Evolutionary conservation across 495 filamentous ascomycete species (phyloP).

Genomic region (Hypomontagnella monticulosa): DNA sequence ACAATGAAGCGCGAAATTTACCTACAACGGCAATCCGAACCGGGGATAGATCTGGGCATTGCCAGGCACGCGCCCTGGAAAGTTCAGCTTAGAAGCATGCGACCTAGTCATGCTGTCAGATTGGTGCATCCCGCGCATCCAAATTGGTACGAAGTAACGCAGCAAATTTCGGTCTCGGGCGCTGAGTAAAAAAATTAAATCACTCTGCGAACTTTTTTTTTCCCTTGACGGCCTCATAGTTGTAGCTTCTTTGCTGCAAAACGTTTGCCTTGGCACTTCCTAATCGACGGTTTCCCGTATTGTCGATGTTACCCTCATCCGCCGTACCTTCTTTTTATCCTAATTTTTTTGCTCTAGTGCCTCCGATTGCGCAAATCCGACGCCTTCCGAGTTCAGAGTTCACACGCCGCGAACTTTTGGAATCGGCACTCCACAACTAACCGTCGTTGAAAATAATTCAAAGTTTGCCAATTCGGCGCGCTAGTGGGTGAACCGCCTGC

Average conservation of each 20-base stretch:
- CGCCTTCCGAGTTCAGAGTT: constrained; percentile 22
- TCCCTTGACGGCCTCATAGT: constrained; percentile 2
- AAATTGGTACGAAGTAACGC: constrained; percentile 5
- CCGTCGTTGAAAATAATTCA: constrained; percentile 32
- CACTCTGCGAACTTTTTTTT: constrained; percentile 34
- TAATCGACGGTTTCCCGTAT: constrained; percentile 9
- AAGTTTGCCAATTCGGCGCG: constrained; percentile 24
- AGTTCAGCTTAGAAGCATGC: constrained; percentile 28
- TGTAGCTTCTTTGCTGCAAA: neutral
- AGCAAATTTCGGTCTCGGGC: constrained; percentile 15
- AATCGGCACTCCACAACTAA: constrained; percentile 30
- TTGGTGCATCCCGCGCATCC: too few relatives aligned
- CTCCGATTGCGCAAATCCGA: constrained; percentile 22
- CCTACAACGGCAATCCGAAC: constrained; percentile 32
- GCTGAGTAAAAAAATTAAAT: constrained; percentile 38
- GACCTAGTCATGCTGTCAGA: constrained; percentile 29
- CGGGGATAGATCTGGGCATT: neutral
- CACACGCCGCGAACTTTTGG: constrained; percentile 26
- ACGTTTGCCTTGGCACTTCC: constrained; percentile 5
- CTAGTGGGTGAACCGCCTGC: constrained; percentile 33
- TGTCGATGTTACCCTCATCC: constrained; percentile 17
- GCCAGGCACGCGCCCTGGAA: neutral
- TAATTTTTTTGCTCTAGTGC: constrained; percentile 24
- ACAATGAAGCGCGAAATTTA: constrained; percentile 32
- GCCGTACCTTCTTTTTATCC: constrained; percentile 12